Conservation (phyloP, 1,139 yeast genomes). For the Trichomonascaceae sp. region DNA sequence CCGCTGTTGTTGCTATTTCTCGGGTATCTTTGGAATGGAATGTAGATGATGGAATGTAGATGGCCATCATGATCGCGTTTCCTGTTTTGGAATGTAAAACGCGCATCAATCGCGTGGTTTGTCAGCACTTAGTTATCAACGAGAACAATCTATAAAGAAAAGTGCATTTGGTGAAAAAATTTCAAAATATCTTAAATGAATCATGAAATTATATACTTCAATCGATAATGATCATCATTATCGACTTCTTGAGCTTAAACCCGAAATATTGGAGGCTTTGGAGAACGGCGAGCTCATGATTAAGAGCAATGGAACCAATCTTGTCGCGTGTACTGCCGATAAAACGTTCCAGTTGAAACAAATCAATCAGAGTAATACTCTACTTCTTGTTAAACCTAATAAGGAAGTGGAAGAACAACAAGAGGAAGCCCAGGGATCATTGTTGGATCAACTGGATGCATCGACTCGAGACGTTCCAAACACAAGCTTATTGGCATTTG, state of each 20-base stretch:
- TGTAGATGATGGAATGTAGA: not conserved
- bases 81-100: not conserved
- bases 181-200: not conserved
- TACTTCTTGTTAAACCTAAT: constrained; percentile 43
- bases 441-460: constrained; percentile 1
- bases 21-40: not conserved
- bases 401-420: constrained; percentile 17
- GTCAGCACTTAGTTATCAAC: not conserved
- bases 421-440: constrained; percentile 35
- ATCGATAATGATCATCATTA: constrained; percentile 26
- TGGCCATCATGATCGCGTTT: not conserved
- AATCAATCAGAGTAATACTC: constrained; percentile 82
- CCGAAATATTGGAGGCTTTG: constrained; percentile 45
- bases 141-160: not conserved
- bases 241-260: constrained; percentile 55
- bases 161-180: not conserved
- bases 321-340: constrained; percentile 56
- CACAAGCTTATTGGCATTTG: constrained; percentile 22
- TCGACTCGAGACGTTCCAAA: constrained; percentile 17
- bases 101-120: not conserved
- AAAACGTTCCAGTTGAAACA: constrained; percentile 64
- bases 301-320: constrained; percentile 42
- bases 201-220: constrained; percentile 1
- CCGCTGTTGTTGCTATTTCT: not conserved
- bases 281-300: constrained; percentile 37